A percentile compares a stretch with the other conserved stretches of the same genome.
Evolutionary conservation across 1,284 basidiomycete genomes (phyloP).

Genomic region (Microbotryomycetes sp.): DNA sequence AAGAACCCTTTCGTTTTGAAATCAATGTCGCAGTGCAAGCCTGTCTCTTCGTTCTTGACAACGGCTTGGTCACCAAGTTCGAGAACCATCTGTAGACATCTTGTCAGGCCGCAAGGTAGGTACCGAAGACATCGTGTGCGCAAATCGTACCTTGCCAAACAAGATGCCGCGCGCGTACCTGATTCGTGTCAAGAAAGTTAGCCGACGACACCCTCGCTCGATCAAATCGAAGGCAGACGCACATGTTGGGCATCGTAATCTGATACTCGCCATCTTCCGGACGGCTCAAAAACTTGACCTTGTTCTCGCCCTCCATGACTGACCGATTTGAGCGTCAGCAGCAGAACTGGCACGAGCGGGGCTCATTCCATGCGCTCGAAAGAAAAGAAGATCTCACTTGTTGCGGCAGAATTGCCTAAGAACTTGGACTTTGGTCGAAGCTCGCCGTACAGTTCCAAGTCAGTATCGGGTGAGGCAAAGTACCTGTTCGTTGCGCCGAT

Average conservation of each 20-base stretch:
- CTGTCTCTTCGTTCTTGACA: constrained; percentile 73
- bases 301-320: constrained; percentile 87
- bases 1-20: constrained; percentile 99
- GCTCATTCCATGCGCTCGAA: neutral
- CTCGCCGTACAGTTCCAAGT: constrained; percentile 73
- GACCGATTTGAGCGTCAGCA: neutral
- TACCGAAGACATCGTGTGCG: neutral
- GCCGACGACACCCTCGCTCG: neutral
- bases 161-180: constrained; percentile 87
- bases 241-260: constrained; percentile 91
- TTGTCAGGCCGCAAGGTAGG: neutral
- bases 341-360: neutral
- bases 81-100: constrained; percentile 62
- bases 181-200: neutral
- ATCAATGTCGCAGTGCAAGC: constrained; percentile 74
- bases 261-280: constrained; percentile 86
- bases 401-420: constrained; percentile 90
- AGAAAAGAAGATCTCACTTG: constrained; percentile 10
- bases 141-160: constrained; percentile 61
- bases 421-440: constrained; percentile 93
- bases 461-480: constrained; percentile 89
- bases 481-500: too few species aligned
- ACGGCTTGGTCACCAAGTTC: constrained; percentile 87
- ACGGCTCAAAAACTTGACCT: constrained; percentile 67
- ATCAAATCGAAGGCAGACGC: neutral